Evolutionary conservation across 768 basidiomycete species (phyloP).

Genomic region (Phaeotremella fagi): DNA sequence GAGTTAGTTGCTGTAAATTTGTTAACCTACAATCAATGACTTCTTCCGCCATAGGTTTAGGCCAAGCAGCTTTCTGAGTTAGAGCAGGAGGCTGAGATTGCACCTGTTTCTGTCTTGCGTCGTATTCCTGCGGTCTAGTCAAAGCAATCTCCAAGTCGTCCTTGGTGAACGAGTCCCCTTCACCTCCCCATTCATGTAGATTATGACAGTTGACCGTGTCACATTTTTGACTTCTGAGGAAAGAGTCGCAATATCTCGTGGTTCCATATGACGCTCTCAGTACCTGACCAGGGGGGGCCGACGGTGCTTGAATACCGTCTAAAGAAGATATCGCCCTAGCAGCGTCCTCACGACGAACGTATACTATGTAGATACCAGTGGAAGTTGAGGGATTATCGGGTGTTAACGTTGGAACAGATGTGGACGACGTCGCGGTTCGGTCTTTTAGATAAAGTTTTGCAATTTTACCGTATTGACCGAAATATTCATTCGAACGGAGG

Average conservation of each 20-base stretch:
- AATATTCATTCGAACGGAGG: slow-evolving; percentile 89
- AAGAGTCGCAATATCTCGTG: slow-evolving; percentile 95
- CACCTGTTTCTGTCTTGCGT: slow-evolving; percentile 38
- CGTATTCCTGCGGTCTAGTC: slow-evolving; percentile 36
- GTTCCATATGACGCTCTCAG: slow-evolving; percentile 94
- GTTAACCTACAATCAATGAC: slow-evolving; percentile 22
- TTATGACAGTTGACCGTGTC: slow-evolving; percentile 80
- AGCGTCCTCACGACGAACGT: slow-evolving; percentile 88
- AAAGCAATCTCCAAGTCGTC: slow-evolving; percentile 82
- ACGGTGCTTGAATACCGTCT: slow-evolving; percentile 86
- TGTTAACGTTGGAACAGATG: slow-evolving; percentile 63
- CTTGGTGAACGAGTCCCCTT: slow-evolving; percentile 95
- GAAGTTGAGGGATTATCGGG: slow-evolving; percentile 29
- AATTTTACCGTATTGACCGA: slow-evolving; percentile 98
- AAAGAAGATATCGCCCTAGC: slow-evolving; percentile 86
- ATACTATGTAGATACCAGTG: slow-evolving; percentile 92
- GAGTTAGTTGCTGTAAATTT: slow-evolving; percentile 2
- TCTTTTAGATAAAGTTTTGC: slow-evolving; percentile 90
- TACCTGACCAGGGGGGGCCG: slow-evolving; percentile 70
- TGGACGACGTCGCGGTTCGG: slow-evolving; percentile 60
- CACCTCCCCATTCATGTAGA: slow-evolving; percentile 96
- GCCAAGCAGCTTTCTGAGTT: slow-evolving; percentile 32
- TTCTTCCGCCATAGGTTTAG: slow-evolving; percentile 39
- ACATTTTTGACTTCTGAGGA: slow-evolving; percentile 78
- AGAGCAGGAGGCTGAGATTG: slow-evolving; percentile 20